These are phyloP conservation scores for Macrophomina pseudophaseolina DNA, from an alignment of 2,329 filamentous ascomycete species.

Conservation along the genomic window DNA sequence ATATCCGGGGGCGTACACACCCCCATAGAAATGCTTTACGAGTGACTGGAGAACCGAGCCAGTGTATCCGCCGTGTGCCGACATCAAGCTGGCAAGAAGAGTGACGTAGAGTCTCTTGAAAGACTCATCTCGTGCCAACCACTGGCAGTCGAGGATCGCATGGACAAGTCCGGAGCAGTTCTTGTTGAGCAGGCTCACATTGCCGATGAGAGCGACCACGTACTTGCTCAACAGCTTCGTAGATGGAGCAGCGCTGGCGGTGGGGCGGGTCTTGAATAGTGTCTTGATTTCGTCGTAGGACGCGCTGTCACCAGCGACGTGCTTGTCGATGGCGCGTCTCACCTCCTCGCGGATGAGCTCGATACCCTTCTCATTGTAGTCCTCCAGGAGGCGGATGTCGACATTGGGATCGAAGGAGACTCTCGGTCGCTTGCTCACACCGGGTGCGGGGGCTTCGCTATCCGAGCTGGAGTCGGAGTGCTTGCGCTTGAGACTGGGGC, in stretches of 20 bases:
- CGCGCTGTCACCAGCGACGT: slow-evolving; percentile 58
- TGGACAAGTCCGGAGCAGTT: slow-evolving; percentile 64
- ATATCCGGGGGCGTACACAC: slow-evolving; percentile 43
- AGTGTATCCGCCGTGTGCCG: slow-evolving; percentile 81
- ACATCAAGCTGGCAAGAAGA: slow-evolving; percentile 70
- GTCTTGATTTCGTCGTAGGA: slow-evolving; percentile 62
- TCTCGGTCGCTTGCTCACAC: slow-evolving; percentile 50
- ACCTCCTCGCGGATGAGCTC: slow-evolving; percentile 67
- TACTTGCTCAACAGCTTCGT: slow-evolving; percentile 62
- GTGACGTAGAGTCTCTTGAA: slow-evolving; percentile 63
- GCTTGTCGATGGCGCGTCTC: slow-evolving; percentile 61
- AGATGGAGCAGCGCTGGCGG: slow-evolving; percentile 56
- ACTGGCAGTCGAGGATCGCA: slow-evolving; percentile 63
- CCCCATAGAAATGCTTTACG: slow-evolving; percentile 73
- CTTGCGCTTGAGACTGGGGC: slow-evolving; percentile 46
- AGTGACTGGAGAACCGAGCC: slow-evolving; percentile 77
- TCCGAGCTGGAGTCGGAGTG: slow-evolving; percentile 40
- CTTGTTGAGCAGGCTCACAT: slow-evolving; percentile 60
- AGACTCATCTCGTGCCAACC: slow-evolving; percentile 65
- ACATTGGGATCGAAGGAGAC: slow-evolving; percentile 57
- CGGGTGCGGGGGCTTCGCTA: slow-evolving; percentile 33
- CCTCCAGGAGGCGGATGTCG: slow-evolving; percentile 52
- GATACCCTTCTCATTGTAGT: slow-evolving; percentile 57
- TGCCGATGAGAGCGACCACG: slow-evolving; percentile 62
- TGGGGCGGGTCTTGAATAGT: slow-evolving; percentile 56